Conservation (phyloP, 495 filamentous ascomycete species). For the Tuber calosporum region DNA sequence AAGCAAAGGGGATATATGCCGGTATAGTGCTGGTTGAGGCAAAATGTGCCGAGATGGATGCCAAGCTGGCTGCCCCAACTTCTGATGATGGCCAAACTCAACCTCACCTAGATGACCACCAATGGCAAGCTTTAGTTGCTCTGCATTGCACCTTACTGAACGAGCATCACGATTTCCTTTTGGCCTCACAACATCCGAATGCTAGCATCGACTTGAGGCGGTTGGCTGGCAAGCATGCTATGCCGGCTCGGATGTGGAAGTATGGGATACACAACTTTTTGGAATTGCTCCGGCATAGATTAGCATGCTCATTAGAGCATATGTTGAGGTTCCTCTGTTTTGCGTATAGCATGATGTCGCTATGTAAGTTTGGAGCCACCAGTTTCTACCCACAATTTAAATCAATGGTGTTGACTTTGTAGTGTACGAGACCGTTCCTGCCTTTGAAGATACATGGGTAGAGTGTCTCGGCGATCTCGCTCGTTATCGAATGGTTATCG, state of each 20-base stretch:
- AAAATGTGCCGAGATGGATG: slow-evolving; percentile 68
- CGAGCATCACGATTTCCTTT: slow-evolving; percentile 75
- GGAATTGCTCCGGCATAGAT: slow-evolving; percentile 60
- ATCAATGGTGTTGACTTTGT: neutral
- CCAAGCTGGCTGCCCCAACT: slow-evolving; percentile 49
- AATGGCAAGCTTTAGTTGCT: slow-evolving; percentile 68
- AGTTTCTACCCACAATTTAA: neutral
- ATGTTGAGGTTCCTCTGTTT: slow-evolving; percentile 77
- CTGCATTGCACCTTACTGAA: slow-evolving; percentile 65
- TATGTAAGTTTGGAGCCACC: slow-evolving; percentile 42
- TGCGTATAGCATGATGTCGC: slow-evolving; percentile 72
- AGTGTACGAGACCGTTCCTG: slow-evolving; percentile 64
- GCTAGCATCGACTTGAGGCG: slow-evolving; percentile 54
- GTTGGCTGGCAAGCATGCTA: slow-evolving; percentile 62
- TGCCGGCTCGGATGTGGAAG: slow-evolving; percentile 80
- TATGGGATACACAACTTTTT: slow-evolving; percentile 74
- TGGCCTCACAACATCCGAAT: slow-evolving; percentile 68
- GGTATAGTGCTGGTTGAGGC: slow-evolving; percentile 72
- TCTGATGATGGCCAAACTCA: slow-evolving; percentile 39
- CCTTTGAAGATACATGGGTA: slow-evolving; percentile 80
- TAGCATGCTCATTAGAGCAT: slow-evolving; percentile 67
- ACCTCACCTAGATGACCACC: slow-evolving; percentile 51
- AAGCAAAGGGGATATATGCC: slow-evolving; percentile 69
- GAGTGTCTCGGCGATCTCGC: slow-evolving; percentile 79
- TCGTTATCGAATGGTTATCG: slow-evolving; percentile 68